These are phyloP conservation scores for Reticulascus tulasneorum DNA, from an alignment of 2,329 filamentous ascomycete genomes.

Conservation along the genomic window DNA sequence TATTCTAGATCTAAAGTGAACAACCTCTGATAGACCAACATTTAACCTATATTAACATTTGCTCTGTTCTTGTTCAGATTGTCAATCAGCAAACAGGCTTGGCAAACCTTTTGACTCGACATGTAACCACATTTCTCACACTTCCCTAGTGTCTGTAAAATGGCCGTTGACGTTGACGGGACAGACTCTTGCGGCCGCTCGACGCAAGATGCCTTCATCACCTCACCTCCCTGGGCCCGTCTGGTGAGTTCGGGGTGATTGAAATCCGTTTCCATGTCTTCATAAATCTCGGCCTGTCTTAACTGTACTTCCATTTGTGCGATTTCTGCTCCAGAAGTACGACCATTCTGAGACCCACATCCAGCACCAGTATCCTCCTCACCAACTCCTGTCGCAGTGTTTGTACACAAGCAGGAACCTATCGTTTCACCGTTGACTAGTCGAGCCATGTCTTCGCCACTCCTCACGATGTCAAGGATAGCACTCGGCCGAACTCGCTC, in stretches of 20 bases:
- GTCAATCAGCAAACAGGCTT: slow-evolving; percentile 87
- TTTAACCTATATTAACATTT: slow-evolving; percentile 35
- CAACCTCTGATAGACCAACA: too few relatives aligned
- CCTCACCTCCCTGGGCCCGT: too few relatives aligned
- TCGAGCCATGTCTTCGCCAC: slow-evolving; percentile 92
- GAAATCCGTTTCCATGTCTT: slow-evolving; percentile 64
- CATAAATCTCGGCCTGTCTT: slow-evolving; percentile 58
- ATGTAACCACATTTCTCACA: slow-evolving; percentile 92
- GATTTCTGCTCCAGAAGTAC: slow-evolving; percentile 71
- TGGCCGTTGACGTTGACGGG: background rate
- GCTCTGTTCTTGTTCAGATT: slow-evolving; percentile 78
- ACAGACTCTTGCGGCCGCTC: background rate
- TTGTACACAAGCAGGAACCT: slow-evolving; percentile 40
- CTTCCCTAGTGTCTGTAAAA: slow-evolving; percentile 70
- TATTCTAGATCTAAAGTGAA: too few relatives aligned
- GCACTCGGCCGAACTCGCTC: slow-evolving; percentile 91
- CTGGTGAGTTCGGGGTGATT: slow-evolving; percentile 25
- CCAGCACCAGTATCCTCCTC: slow-evolving; percentile 58
- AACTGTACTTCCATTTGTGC: slow-evolving; percentile 73
- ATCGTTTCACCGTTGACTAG: slow-evolving; percentile 64
- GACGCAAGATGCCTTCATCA: too few relatives aligned
- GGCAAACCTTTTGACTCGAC: slow-evolving; percentile 89
- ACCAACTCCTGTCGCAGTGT: slow-evolving; percentile 19
- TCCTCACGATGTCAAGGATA: slow-evolving; percentile 90
- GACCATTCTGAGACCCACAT: slow-evolving; percentile 47